phyloP scores from a whole-genome alignment of 768 basidiomycete genomes.

The Tylopilus sp. region DNA sequence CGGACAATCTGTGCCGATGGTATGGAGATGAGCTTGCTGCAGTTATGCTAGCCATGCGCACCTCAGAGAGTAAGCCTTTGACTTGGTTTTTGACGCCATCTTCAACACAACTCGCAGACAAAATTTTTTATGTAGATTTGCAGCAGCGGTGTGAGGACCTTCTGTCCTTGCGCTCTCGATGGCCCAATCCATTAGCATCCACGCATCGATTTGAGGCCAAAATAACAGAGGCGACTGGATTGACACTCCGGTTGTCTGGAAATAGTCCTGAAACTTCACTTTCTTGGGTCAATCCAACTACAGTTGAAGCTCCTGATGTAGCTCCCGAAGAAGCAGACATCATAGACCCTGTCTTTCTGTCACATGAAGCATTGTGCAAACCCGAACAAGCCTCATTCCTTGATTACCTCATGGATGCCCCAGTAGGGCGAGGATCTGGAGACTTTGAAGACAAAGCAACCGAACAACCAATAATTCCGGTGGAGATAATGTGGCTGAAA shows the following conservation, averaged over 20 bases:
- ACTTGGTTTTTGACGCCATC: no score
- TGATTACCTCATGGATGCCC: constrained; percentile 1
- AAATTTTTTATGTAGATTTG: neutral
- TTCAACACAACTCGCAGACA: neutral
- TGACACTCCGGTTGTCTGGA: neutral
- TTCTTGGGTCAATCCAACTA: constrained; percentile 2
- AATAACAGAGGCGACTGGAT: neutral
- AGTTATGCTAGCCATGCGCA: neutral
- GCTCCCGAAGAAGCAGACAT: neutral
- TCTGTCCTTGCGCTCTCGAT: neutral
- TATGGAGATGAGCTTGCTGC: neutral
- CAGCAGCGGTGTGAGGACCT: neutral
- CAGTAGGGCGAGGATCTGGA: no score
- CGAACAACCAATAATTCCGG: neutral
- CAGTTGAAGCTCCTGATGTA: neutral
- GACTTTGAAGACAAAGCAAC: neutral
- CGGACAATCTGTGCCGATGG: neutral
- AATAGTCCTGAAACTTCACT: neutral
- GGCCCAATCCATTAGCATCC: constrained; percentile 17
- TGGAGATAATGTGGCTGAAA: neutral
- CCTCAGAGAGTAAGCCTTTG: constrained; percentile 10
- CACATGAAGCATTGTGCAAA: neutral
- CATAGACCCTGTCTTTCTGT: neutral
- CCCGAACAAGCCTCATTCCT: neutral
- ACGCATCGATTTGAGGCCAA: constrained; percentile 3